These are phyloP conservation scores for Suillus bovinus DNA, from an alignment of 768 basidiomycete genomes.

Conservation along the genomic window DNA sequence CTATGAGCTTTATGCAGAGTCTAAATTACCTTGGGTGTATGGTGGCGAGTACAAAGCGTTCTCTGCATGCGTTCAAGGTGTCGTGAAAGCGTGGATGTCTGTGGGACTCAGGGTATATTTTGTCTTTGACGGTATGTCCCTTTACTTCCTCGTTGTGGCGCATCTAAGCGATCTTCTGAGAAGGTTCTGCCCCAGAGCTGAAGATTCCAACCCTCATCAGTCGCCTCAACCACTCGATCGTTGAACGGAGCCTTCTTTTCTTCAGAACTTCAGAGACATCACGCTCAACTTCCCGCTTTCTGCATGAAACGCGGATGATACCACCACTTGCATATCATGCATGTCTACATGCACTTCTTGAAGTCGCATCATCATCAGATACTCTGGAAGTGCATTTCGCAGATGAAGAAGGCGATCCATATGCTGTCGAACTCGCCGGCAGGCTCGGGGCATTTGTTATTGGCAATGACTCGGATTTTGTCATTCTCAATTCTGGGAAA, in stretches of 20 bases:
- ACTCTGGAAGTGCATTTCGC: slow-evolving; percentile 64
- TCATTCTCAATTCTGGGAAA: slow-evolving; percentile 71
- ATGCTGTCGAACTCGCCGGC: slow-evolving; percentile 81
- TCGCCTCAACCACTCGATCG: slow-evolving; percentile 55
- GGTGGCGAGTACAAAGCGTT: slow-evolving; percentile 78
- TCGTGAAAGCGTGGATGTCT: slow-evolving; percentile 67
- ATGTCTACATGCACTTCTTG: slow-evolving; percentile 56
- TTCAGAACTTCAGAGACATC: slow-evolving; percentile 75
- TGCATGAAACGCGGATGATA: slow-evolving; percentile 71
- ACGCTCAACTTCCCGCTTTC: slow-evolving; percentile 63
- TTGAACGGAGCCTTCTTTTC: slow-evolving; percentile 70
- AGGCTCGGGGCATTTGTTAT: slow-evolving; percentile 71
- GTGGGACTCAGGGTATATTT: slow-evolving; percentile 68
- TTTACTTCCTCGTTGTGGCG: background rate
- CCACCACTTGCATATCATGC: slow-evolving; percentile 65
- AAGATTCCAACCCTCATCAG: slow-evolving; percentile 70
- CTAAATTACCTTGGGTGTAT: slow-evolving; percentile 78
- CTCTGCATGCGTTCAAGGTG: slow-evolving; percentile 42
- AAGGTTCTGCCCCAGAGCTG: slow-evolving; percentile 69
- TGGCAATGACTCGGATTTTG: slow-evolving; percentile 82
- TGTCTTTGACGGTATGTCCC: slow-evolving; percentile 76
- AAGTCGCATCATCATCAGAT: slow-evolving; percentile 35
- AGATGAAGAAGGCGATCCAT: slow-evolving; percentile 82
- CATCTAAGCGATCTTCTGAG: slow-evolving; percentile 4
- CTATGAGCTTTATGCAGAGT: slow-evolving; percentile 60